A percentile compares a stretch with the other conserved stretches of the same genome.
These are phyloP conservation scores for Mimosa bimucronata DNA, from an alignment of 306 rosid genomes.

Conservation along the genomic window DNA sequence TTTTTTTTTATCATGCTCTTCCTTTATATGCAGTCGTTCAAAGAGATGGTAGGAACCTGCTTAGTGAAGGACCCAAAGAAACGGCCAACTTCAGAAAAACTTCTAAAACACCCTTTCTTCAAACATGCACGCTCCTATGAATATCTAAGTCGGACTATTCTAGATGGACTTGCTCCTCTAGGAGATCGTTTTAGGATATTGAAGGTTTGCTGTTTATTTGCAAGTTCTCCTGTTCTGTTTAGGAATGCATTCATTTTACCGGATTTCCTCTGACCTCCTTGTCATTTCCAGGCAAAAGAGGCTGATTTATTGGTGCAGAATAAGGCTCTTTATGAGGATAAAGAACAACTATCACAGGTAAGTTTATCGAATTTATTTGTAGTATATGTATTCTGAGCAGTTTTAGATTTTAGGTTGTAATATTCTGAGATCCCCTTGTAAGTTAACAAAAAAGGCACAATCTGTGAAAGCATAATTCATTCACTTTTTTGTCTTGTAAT, in stretches of 20 bases:
- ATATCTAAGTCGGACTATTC: slow-evolving; percentile 69
- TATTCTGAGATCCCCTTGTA: neutral
- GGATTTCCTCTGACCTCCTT: slow-evolving; percentile 35
- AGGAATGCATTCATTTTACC: slow-evolving; percentile 23
- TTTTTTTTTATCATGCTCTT: slow-evolving; percentile 34
- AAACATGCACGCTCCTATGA: slow-evolving; percentile 73
- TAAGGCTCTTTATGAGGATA: slow-evolving; percentile 82
- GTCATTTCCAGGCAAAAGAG: slow-evolving; percentile 70
- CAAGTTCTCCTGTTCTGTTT: slow-evolving; percentile 24
- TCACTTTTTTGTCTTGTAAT: neutral
- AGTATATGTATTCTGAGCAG: slow-evolving; percentile 22
- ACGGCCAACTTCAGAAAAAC: slow-evolving; percentile 94
- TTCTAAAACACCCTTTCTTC: slow-evolving; percentile 85
- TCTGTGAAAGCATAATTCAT: too few species aligned
- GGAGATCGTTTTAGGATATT: slow-evolving; percentile 86
- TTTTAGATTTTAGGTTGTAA: slow-evolving; percentile 20
- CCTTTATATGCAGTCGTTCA: slow-evolving; percentile 74
- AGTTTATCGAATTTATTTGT: slow-evolving; percentile 27
- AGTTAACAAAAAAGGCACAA: too few species aligned
- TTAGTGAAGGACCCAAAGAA: slow-evolving; percentile 98
- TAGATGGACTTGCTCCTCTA: slow-evolving; percentile 80
- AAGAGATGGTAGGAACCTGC: slow-evolving; percentile 90
- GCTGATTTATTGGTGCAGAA: slow-evolving; percentile 89
- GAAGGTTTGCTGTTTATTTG: slow-evolving; percentile 65
- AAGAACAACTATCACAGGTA: slow-evolving; percentile 92